Evolutionary conservation across 164 flowering plant species (phyloP).

Genomic region (Stephania cephalantha): DNA sequence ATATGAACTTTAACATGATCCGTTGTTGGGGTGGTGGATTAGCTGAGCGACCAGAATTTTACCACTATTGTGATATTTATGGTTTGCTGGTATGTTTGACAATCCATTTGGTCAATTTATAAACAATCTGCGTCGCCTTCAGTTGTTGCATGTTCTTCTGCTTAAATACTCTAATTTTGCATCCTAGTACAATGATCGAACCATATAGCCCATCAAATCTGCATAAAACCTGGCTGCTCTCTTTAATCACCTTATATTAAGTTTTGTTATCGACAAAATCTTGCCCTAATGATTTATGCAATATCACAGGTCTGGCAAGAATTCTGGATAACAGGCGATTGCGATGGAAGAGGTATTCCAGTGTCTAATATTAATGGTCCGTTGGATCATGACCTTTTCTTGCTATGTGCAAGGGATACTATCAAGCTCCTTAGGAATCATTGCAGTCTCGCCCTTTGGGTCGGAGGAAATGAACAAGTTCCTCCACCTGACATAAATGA

Average conservation of each 20-base stretch:
- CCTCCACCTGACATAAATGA: conserved; percentile 82
- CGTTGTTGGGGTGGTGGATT: conserved; percentile 99
- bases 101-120: not conserved
- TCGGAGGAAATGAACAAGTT: conserved; percentile 93
- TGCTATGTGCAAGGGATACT: conserved; percentile 90
- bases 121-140: too few species aligned
- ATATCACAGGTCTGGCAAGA: conserved; percentile 95
- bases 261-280: not conserved
- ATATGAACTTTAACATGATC: conserved; percentile 96
- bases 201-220: not conserved
- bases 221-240: not conserved
- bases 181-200: too few species aligned
- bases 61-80: conserved; percentile 89
- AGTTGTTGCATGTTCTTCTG: not conserved
- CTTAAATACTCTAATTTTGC: too few species aligned
- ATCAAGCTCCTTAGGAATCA: conserved; percentile 92
- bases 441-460: conserved; percentile 98
- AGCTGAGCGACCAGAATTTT: conserved; percentile 97
- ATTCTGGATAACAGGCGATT: conserved; percentile 98
- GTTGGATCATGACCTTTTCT: conserved; percentile 81
- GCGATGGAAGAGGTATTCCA: conserved; percentile 90
- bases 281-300: conserved; percentile 1
- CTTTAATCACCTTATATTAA: not conserved
- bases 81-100: conserved; percentile 75
- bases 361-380: conserved; percentile 92